Evolutionary conservation across 2,329 filamentous ascomycete species (phyloP).

Genomic region (Gaeumannomyces tritici): DNA sequence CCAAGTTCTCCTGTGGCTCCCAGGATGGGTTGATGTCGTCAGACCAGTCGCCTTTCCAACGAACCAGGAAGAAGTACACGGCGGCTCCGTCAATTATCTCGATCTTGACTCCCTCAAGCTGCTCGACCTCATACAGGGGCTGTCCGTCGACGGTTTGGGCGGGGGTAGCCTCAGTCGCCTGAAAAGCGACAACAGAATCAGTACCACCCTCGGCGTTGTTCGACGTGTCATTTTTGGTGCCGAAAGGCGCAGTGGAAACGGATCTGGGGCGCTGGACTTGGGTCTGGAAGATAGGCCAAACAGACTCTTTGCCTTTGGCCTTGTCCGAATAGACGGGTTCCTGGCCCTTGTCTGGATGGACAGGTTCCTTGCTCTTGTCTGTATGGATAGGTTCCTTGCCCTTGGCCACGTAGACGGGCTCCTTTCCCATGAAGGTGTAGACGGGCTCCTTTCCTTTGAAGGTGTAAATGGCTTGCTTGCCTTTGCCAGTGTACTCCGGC

Average conservation of each 20-base stretch:
- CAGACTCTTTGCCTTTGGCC: background rate
- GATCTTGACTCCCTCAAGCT: conserved; percentile 30
- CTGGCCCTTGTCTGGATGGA: background rate
- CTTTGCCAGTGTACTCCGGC: background rate
- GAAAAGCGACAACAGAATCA: background rate
- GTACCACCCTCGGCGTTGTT: background rate
- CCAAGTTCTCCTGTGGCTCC: conserved; percentile 45
- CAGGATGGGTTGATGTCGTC: conserved; percentile 45
- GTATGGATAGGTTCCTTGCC: background rate
- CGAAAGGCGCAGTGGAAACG: too few species aligned
- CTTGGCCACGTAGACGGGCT: background rate
- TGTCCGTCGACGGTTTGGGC: conserved; percentile 6
- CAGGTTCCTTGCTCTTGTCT: background rate
- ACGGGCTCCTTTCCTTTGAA: background rate
- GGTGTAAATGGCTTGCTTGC: background rate
- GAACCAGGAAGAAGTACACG: conserved; percentile 39
- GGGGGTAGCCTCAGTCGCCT: background rate
- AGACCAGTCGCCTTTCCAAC: conserved; percentile 49
- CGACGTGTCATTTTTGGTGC: background rate
- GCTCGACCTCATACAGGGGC: conserved; percentile 26
- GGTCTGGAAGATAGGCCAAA: background rate
- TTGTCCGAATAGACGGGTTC: background rate
- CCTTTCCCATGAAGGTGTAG: background rate
- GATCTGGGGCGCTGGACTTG: background rate
- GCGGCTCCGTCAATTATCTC: conserved; percentile 24